phyloP scores from a whole-genome alignment of 164 flowering plant genomes.

The Platanus orientalis region DNA sequence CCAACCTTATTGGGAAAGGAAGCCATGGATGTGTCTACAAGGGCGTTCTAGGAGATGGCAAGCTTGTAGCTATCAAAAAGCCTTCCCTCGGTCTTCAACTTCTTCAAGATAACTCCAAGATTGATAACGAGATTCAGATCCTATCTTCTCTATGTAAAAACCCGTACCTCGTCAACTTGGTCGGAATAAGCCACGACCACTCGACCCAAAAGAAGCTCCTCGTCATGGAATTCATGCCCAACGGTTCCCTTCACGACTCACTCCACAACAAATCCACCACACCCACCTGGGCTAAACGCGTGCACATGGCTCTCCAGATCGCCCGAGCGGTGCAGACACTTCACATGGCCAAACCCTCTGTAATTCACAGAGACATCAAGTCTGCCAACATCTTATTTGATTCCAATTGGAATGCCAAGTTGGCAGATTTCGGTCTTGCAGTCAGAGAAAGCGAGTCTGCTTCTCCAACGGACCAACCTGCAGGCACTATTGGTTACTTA shows the following conservation, averaged over 20 bases:
- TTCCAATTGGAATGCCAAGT: conserved; percentile 37
- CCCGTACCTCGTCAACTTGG: conserved; percentile 32
- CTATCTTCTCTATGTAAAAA: conserved; percentile 34
- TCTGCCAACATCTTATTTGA: conserved; percentile 62
- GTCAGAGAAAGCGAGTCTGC: conserved; percentile 4
- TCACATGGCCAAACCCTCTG: conserved; percentile 33
- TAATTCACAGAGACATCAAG: conserved; percentile 68
- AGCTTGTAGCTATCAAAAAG: conserved; percentile 46
- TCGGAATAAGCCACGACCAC: conserved; percentile 34
- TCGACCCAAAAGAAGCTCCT: conserved; percentile 27
- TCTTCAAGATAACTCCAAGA: conserved; percentile 41
- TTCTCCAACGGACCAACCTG: conserved; percentile 30
- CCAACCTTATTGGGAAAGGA: conserved; percentile 62
- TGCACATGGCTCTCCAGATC: conserved; percentile 38
- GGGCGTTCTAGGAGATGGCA: conserved; percentile 34
- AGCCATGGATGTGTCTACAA: conserved; percentile 74
- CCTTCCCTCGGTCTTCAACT: conserved; percentile 31
- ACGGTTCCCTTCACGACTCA: conserved; percentile 54
- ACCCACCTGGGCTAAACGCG: conserved; percentile 47
- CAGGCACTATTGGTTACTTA: conserved; percentile 76
- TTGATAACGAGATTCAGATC: conserved; percentile 49
- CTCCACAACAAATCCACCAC: conserved; percentile 32
- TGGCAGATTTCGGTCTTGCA: conserved; percentile 72
- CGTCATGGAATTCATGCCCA: conserved; percentile 64
- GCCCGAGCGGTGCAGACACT: conserved; percentile 48